Evolutionary conservation across 106 monocot genomes (phyloP).

Genomic region (Dendrobium huoshanense): DNA sequence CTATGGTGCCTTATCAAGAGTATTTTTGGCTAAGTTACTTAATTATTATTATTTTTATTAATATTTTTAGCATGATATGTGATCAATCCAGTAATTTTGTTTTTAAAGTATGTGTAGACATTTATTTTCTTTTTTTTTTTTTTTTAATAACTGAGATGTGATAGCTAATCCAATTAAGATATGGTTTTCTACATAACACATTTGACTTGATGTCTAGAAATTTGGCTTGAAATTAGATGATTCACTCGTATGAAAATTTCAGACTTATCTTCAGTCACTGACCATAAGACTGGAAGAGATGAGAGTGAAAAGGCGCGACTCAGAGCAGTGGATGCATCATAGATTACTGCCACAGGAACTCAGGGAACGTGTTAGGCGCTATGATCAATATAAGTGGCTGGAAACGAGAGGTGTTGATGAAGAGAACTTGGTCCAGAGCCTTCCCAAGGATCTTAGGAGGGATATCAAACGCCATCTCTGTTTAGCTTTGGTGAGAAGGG

Average conservation of each 20-base stretch:
- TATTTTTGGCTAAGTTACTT: neutral
- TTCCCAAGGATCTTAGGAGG: constrained; percentile 72
- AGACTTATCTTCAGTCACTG: constrained; percentile 88
- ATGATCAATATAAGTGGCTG: constrained; percentile 94
- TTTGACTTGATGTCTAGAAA: neutral
- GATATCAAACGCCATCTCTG: constrained; percentile 81
- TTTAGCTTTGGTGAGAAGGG: constrained; percentile 59
- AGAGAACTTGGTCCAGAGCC: constrained; percentile 59
- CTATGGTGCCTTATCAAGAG: neutral
- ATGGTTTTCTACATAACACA: neutral
- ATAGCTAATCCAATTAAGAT: neutral
- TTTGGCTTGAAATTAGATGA: neutral
- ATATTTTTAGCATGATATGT: neutral
- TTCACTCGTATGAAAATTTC: constrained; percentile 7
- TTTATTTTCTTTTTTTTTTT: neutral
- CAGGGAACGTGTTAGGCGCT: constrained; percentile 75
- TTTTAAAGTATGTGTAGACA: neutral
- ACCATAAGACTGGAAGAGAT: constrained; percentile 82
- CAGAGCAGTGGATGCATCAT: constrained; percentile 99
- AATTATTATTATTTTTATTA: neutral
- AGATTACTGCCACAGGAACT: constrained; percentile 74
- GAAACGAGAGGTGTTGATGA: constrained; percentile 94
- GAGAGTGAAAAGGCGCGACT: constrained; percentile 85
- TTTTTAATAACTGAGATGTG: neutral
- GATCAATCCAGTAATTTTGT: neutral